A percentile compares a stretch with the other conserved stretches of the same genome.
Evolutionary conservation across 2,329 filamentous ascomycete genomes (phyloP).

Genomic region (Coleophoma cylindrospora): DNA sequence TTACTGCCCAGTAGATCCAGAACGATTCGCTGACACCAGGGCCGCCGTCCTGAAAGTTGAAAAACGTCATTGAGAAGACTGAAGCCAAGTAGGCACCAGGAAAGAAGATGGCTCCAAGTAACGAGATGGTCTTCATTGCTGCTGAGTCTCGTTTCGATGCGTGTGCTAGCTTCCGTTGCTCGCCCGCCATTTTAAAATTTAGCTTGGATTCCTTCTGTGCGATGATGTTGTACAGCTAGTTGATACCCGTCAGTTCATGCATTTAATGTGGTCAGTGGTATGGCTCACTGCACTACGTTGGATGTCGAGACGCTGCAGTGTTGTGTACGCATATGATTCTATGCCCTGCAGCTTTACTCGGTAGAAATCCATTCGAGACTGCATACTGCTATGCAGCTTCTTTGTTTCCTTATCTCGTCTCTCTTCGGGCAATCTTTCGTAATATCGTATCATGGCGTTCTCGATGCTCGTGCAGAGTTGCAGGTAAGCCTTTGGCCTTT

Average conservation of each 20-base stretch:
- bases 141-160: conserved; percentile 36
- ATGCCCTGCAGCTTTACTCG: conserved; percentile 54
- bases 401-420: conserved; percentile 26
- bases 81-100: conserved; percentile 59
- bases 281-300: conserved; percentile 53
- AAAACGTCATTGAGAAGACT: conserved; percentile 63
- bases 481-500: conserved; percentile 56
- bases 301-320: conserved; percentile 54
- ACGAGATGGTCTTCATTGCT: conserved; percentile 60
- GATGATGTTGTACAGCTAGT: conserved; percentile 61
- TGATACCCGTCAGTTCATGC: conserved; percentile 1
- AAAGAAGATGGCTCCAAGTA: conserved; percentile 58
- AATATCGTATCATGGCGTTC: conserved; percentile 25
- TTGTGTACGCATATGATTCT: conserved; percentile 59
- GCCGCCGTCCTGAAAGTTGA: conserved; percentile 44
- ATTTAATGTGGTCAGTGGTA: background rate
- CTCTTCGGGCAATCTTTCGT: conserved; percentile 9
- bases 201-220: conserved; percentile 60
- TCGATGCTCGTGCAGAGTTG: conserved; percentile 47
- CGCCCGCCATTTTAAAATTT: conserved; percentile 49
- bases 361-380: conserved; percentile 53
- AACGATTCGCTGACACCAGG: conserved; percentile 39
- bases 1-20: conserved; percentile 61
- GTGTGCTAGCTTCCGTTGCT: conserved; percentile 34
- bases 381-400: conserved; percentile 47